Base-by-base conservation (phyloP, 2,329 filamentous ascomycete genomes). In the Stachybotrys echinatus region DNA sequence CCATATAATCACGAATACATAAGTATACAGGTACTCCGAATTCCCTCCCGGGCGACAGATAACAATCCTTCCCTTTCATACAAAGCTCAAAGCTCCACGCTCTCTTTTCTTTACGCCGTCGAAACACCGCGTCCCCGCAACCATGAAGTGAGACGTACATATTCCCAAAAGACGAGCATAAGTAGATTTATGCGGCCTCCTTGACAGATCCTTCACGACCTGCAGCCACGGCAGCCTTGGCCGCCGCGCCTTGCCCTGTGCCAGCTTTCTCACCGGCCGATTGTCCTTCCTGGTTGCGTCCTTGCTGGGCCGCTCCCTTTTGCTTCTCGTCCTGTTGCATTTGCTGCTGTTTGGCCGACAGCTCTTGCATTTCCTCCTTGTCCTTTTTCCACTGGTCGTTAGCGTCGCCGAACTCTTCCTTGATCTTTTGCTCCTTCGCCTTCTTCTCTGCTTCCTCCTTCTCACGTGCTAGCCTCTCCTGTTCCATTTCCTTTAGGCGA, bases 331-430 rank as follows among this genome's bases (percentile, higher is more conserved):
- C 81, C 27, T 17, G 44, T 49, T 44, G 51, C 49, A 44, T 59
- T 55, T 31, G 45, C 55, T 44, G 48, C 44, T 17, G 50, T 48
- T 47, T 54, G 53, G 18, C 55, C 51, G 40, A 43, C 46, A 88
- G 73, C 53, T 89, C 80, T 56, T 87, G 80, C 59, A 96, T 85
- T 38, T 85, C 83, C 5, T 84, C 79, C 72, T 94, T 95, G 65
- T 96, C 92, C 67, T 92, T 87, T 64, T 95, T 88, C 90, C 92
- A 96, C 65, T 96, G 88, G 42, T 75, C 76, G 54, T 81, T 85
- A 23, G 87, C 74, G 55, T 92, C 87, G 47, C 87, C 82, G 64
- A 95, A 96, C 45, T 88, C 78, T 49, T 89, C 84, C 60, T 92
- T 87, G 53, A 94, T 83, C 52, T 65, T 67, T 42, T 86, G 75